Conservation (phyloP, 345 rosid species). For the Hibiscus tridactylites region DNA sequence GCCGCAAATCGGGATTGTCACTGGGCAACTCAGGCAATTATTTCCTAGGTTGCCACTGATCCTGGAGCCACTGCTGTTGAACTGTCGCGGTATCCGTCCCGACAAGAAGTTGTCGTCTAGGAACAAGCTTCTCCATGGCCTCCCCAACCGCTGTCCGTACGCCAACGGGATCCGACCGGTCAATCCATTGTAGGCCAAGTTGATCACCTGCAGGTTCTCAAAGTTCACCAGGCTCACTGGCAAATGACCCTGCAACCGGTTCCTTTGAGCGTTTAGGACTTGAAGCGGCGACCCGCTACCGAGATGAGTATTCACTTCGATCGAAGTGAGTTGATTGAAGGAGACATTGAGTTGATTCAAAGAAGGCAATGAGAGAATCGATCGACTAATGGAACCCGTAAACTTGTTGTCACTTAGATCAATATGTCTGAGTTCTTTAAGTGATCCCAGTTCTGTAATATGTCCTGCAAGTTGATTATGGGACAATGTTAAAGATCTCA, state of each 20-base stretch:
- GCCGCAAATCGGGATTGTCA: constrained; percentile 26
- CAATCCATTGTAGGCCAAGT: constrained; percentile 37
- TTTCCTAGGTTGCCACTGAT: constrained; percentile 43
- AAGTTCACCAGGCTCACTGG: constrained; percentile 33
- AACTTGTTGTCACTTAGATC: constrained; percentile 50
- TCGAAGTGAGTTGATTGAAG: constrained; percentile 31
- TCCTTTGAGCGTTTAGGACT: constrained; percentile 38
- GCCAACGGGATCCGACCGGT: constrained; percentile 32
- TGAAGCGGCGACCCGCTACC: constrained; percentile 26
- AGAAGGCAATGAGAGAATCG: constrained; percentile 20
- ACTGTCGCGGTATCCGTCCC: constrained; percentile 41
- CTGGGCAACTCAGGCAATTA: constrained; percentile 41
- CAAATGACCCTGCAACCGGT: constrained; percentile 38
- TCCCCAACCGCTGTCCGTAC: constrained; percentile 30
- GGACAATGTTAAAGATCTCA: constrained; percentile 35
- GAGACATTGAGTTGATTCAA: constrained; percentile 36
- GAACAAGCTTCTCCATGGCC: constrained; percentile 32
- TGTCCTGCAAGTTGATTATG: constrained; percentile 39
- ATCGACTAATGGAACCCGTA: constrained; percentile 15
- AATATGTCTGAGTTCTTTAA: constrained; percentile 21
- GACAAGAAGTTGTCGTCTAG: constrained; percentile 29
- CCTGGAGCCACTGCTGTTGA: constrained; percentile 6
- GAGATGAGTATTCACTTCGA: constrained; percentile 19
- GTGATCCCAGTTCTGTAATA: constrained; percentile 19
- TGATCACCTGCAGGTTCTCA: constrained; percentile 27